Evolutionary conservation across 768 basidiomycete species (phyloP).

Genomic region (Tephrocybe sp.): DNA sequence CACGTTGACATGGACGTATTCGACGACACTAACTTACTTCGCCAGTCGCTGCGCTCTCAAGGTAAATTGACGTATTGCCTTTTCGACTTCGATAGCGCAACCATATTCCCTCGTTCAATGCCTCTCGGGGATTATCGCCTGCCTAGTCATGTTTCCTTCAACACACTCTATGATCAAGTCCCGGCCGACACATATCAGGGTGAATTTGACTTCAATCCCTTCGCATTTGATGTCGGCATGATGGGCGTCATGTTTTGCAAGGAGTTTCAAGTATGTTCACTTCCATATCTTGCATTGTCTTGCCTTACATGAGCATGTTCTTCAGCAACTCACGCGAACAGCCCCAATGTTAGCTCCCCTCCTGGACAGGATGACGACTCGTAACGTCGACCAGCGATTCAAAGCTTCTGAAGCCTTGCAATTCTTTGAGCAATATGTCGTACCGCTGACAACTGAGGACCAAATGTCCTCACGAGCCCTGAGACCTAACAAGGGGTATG

Average conservation of each 20-base stretch:
- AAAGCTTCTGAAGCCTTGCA: constrained; percentile 24
- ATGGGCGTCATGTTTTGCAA: neutral
- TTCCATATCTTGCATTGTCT: too few species aligned
- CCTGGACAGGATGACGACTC: constrained; percentile 26
- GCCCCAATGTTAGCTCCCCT: constrained; percentile 28
- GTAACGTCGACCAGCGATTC: constrained; percentile 21
- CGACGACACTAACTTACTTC: neutral
- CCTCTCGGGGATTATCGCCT: constrained; percentile 14
- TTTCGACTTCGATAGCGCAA: constrained; percentile 19
- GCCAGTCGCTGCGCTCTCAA: constrained; percentile 7
- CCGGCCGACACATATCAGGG: constrained; percentile 21
- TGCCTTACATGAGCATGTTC: too few species aligned
- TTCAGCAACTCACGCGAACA: constrained; percentile 16
- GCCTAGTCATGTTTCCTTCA: neutral
- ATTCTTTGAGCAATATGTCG: constrained; percentile 21
- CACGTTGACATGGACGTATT: constrained; percentile 3
- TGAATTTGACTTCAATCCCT: constrained; percentile 25
- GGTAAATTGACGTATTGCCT: constrained; percentile 19
- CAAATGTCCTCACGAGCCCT: neutral
- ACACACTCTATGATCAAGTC: neutral
- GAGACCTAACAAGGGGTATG: neutral
- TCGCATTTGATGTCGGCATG: constrained; percentile 21
- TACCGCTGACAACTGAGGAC: neutral
- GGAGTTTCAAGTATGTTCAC: too few species aligned
- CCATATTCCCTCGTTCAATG: constrained; percentile 15